phyloP scores from a whole-genome alignment of 805 yeast species.

The Myxozyma melibiosi region DNA sequence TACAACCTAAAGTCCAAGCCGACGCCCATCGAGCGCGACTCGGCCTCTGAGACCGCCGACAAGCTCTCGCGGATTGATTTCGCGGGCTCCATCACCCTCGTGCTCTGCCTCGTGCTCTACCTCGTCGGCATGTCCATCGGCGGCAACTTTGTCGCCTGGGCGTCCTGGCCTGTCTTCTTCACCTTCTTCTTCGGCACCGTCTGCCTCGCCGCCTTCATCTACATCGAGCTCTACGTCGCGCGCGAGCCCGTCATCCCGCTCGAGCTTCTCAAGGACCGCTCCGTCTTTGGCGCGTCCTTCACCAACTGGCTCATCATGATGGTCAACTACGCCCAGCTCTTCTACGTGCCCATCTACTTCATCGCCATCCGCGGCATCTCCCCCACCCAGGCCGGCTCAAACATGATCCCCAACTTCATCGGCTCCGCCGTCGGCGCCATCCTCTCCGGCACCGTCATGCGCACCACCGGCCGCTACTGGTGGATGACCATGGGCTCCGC shows the following conservation, averaged over 20 bases:
- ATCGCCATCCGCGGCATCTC: constrained; percentile 55
- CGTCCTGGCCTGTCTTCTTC: constrained; percentile 47
- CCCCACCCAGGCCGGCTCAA: constrained; percentile 59
- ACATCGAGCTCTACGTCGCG: constrained; percentile 55
- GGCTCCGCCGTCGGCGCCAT: constrained; percentile 71
- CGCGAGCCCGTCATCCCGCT: constrained; percentile 71
- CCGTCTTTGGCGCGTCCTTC: constrained; percentile 65
- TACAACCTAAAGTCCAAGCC: constrained; percentile 57
- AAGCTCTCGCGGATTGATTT: constrained; percentile 61
- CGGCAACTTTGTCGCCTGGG: constrained; percentile 57
- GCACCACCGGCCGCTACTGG: constrained; percentile 53
- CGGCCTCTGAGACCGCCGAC: constrained; percentile 41
- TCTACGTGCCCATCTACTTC: constrained; percentile 71
- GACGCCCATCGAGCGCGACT: constrained; percentile 55
- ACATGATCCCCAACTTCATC: constrained; percentile 57
- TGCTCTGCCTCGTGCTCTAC: constrained; percentile 56
- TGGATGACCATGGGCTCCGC: constrained; percentile 35
- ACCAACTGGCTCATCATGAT: constrained; percentile 74
- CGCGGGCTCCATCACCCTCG: constrained; percentile 62
- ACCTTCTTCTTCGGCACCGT: constrained; percentile 44
- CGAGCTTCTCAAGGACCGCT: constrained; percentile 55
- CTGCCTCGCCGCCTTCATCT: constrained; percentile 48
- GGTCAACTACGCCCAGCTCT: constrained; percentile 64
- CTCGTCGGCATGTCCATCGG: constrained; percentile 69
- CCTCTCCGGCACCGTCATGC: constrained; percentile 66